A percentile compares a stretch with the other conserved stretches of the same genome.
These are phyloP conservation scores for Psidium friedrichsthalianum DNA, from an alignment of 345 rosid species.

Conservation along the genomic window DNA sequence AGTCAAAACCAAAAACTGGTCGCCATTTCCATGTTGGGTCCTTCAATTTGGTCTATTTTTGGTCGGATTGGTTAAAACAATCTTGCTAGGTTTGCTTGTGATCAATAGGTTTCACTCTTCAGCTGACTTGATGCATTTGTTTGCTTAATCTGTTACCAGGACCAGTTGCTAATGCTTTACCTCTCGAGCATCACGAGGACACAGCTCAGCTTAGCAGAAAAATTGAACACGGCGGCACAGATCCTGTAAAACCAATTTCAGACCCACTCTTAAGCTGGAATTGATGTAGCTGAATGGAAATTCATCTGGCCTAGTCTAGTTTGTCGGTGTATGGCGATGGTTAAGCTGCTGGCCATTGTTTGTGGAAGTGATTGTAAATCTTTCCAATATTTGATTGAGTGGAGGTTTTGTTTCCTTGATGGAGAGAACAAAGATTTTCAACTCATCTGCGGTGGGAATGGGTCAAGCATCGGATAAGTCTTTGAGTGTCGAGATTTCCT, in stretches of 20 bases:
- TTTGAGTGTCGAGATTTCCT: neutral
- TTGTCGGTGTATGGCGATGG: neutral
- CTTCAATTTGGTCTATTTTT: neutral
- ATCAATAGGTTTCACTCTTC: neutral
- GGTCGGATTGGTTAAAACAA: neutral
- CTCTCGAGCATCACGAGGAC: slow-evolving; percentile 90
- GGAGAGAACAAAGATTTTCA: neutral
- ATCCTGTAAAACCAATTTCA: slow-evolving; percentile 17
- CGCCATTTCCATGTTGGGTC: neutral
- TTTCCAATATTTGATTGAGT: neutral
- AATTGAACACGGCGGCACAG: slow-evolving; percentile 91
- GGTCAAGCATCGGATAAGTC: neutral
- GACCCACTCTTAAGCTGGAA: neutral
- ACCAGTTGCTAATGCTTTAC: slow-evolving; percentile 69
- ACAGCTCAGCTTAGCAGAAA: slow-evolving; percentile 83
- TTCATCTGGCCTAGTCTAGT: neutral
- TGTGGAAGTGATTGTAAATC: neutral
- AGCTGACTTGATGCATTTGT: neutral
- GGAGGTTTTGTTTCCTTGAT: neutral
- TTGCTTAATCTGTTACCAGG: slow-evolving; percentile 26
- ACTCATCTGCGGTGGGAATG: neutral
- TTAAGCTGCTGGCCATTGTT: neutral
- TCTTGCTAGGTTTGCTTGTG: neutral
- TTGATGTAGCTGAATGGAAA: neutral
- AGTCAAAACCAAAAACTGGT: neutral